A percentile compares a stretch with the other conserved stretches of the same genome.
These are phyloP conservation scores for Schwanniomyces polymorphus DNA, from an alignment of 805 yeast species.

Conservation along the genomic window DNA sequence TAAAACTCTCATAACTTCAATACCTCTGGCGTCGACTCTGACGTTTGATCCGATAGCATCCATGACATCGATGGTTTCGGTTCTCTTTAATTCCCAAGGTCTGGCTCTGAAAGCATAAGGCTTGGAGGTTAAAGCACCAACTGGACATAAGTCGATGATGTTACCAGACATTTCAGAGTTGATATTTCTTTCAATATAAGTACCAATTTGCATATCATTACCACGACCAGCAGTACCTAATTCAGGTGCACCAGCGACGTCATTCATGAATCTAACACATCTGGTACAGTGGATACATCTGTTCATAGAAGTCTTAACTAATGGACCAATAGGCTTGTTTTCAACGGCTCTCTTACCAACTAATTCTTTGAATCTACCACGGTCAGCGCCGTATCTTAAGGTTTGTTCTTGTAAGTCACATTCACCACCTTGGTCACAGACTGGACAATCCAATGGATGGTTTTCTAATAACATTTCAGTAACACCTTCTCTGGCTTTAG, in stretches of 20 bases:
- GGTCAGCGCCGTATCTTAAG: conserved; percentile 77
- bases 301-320: conserved; percentile 88
- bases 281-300: conserved; percentile 91
- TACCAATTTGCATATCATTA: conserved; percentile 89
- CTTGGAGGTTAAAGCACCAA: conserved; percentile 86
- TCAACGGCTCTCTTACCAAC: conserved; percentile 87
- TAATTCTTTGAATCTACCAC: conserved; percentile 81
- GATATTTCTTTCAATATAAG: conserved; percentile 80
- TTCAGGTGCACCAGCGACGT: conserved; percentile 91
- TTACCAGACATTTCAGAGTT: conserved; percentile 86
- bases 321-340: conserved; percentile 87
- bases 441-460: conserved; percentile 91
- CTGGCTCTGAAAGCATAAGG: conserved; percentile 92
- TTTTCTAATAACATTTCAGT: conserved; percentile 85
- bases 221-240: conserved; percentile 89
- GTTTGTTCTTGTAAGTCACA: conserved; percentile 91
- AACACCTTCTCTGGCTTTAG: conserved; percentile 84
- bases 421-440: conserved; percentile 94
- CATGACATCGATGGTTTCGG: conserved; percentile 81
- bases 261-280: conserved; percentile 87
- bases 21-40: conserved; percentile 84
- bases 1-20: conserved; percentile 82
- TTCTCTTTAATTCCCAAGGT: conserved; percentile 91
- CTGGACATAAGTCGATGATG: conserved; percentile 86
- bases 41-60: conserved; percentile 83